Base-by-base conservation (phyloP, 2,329 filamentous ascomycete species). In the Botrytis fabae region DNA sequence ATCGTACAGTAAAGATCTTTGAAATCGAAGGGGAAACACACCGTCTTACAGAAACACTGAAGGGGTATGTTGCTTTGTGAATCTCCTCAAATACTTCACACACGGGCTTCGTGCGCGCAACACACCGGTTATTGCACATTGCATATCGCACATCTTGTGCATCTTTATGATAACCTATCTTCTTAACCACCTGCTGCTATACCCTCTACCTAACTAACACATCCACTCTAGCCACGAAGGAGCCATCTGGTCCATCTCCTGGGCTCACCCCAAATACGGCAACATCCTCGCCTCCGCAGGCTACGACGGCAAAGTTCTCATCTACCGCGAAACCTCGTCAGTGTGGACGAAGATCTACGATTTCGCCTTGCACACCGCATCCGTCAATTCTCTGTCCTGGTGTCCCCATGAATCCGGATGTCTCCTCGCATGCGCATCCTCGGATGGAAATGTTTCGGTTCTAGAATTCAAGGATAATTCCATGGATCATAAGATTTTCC, bases 1-100 rank as follows among this genome's bases (percentile, higher is more conserved):
- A 99, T 85, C 95, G 96, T 82, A 98, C 95, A 65, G 97, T 99
- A 86, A 98, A 98, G 86, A 98, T 99, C 81, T 99, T 98, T 82
- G 96, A 99, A 84, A 92, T 99, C 72, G 95, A 98, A 80, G 94
- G 94, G 80, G 95, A 98, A 79, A 89, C 92, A 78, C 95, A 99
- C 84, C 90, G 93, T 76, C 85, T 98, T 79, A 89, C 93, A 48
- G 95, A 98, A 85, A 99, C 96, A 40, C 86, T 99, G 77, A 97
- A 97, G 85, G 95, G 95, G 94, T 97, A 88, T 32, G 51, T 42
- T 61, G 42, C 46, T 57, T n/a, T 51, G 22, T 48, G 25, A 64
- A 70, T 22, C 51, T 28, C 35, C 18, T 46, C 46, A 25, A 10
- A 40, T 7, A 38, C 14, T 22, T 46, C 57, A 64, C n/a, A 40